Conservation (phyloP, 108 stramenopile genomes). For the Aurantiochytrium sp. region DNA sequence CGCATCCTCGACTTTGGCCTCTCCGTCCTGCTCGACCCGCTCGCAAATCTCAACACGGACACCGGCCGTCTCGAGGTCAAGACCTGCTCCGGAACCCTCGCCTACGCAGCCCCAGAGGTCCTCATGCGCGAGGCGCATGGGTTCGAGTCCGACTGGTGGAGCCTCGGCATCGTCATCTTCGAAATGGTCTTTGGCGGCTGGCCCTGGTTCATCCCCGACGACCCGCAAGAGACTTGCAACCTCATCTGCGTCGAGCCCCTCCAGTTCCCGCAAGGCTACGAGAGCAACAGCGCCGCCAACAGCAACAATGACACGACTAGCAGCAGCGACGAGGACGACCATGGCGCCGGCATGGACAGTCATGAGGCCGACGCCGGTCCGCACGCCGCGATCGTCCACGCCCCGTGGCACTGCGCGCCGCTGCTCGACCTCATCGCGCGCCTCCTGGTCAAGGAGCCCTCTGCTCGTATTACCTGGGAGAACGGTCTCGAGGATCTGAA, state of each 20-base stretch:
- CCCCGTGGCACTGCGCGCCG: no score
- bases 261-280: conserved; percentile 53
- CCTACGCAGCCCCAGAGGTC: conserved; percentile 77
- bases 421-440: not conserved
- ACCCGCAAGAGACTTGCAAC: not conserved
- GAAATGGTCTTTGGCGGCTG: conserved; percentile 86
- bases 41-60: not conserved
- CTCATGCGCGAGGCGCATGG: conserved; percentile 83
- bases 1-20: conserved; percentile 63
- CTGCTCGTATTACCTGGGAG: conserved; percentile 72
- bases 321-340: conserved; percentile 74
- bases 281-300: no score
- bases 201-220: not conserved
- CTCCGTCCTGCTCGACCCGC: not conserved
- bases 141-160: conserved; percentile 96
- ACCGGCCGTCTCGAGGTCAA: conserved; percentile 24
- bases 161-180: conserved; percentile 79
- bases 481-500: conserved; percentile 74
- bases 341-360: conserved; percentile 79
- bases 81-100: conserved; percentile 60
- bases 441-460: conserved; percentile 83
- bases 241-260: not conserved
- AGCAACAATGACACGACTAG: no score
- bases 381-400: no score
- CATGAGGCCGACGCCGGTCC: conserved; percentile 66